Conservation (phyloP, 805 yeast genomes). For the Saccharomycopsis fibuligera region DNA sequence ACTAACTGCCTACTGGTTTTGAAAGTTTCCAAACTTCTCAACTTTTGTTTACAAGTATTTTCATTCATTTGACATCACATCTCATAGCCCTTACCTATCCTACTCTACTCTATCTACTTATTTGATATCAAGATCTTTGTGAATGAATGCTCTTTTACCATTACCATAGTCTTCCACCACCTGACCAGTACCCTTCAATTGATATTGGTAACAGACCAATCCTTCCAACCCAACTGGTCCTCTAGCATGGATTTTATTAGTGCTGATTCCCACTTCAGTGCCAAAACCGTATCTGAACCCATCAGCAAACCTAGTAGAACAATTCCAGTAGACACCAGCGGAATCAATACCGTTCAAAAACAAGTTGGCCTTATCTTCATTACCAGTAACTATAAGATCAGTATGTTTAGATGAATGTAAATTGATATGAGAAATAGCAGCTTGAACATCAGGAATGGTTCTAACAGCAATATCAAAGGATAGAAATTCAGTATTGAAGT, state of each 20-base stretch:
- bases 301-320: constrained; percentile 95
- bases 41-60: no score
- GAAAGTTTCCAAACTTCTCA: no score
- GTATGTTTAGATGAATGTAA: constrained; percentile 94
- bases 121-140: constrained; percentile 49
- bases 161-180: constrained; percentile 88
- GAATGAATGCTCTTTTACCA: constrained; percentile 72
- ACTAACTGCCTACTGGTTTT: no score
- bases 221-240: constrained; percentile 99
- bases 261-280: constrained; percentile 95
- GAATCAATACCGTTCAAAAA: constrained; percentile 87
- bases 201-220: constrained; percentile 90
- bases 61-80: no score
- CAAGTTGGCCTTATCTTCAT: constrained; percentile 59
- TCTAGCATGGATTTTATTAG: constrained; percentile 94
- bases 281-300: constrained; percentile 99
- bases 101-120: no score
- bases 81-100: no score
- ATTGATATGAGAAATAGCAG: constrained; percentile 84
- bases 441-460: constrained; percentile 49
- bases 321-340: constrained; percentile 97
- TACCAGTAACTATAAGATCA: constrained; percentile 81
- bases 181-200: constrained; percentile 88
- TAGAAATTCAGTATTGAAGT: constrained; percentile 79
- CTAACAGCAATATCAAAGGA: constrained; percentile 77